Evolutionary conservation across 352 stramenopile species (phyloP), one percentile per base, ranked within the genome.

Genomic region (Phytophthora rubi): DNA sequence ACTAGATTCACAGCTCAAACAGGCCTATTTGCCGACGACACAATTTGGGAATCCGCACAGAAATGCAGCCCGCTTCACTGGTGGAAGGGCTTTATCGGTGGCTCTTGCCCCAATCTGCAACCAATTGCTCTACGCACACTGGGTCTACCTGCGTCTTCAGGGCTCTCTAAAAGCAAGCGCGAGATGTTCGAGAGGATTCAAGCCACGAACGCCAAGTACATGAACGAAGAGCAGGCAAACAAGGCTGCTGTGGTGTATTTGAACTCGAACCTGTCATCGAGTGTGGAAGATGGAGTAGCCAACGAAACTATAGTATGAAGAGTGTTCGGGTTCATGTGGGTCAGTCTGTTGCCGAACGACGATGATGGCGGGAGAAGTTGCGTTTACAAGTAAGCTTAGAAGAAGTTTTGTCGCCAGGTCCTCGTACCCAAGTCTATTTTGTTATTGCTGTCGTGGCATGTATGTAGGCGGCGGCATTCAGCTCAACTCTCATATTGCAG

Each of bases 31-130:
- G 80, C 81, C 1, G 86, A 93, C 68, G 86, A 93, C 47, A 74
- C 85, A 7, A 83, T 93, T 44, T 91, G 83, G 85, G 85, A 89
- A 28, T 91, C 83, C 12, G 86, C 83, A 2, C 82, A 90, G 30
- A 88, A 92, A 37, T 90, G 82, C 68, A 88, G 82, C 57, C 86
- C 82, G 2, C 65, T 92, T 67, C 76, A 90, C 55, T 93, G 83
- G 83, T 93, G 83, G 83, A 92, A 91, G 49, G 83, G 82, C n/a
- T 92, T 93, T 37, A 91, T 93, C 68, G 86, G 83, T 18, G 79
- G 81, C 49, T 89, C 83, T 56, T 90, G 83, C 59, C 86, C 83
- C 15, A 84, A 90, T 61, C 65, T 93, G 21, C 83, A 93, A 55
- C 57, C 72, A 16, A 70, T 92, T 13, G 86, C 82, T n/a, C 53